Conservation (phyloP, 345 rosid genomes). For the Mangifera indica region DNA sequence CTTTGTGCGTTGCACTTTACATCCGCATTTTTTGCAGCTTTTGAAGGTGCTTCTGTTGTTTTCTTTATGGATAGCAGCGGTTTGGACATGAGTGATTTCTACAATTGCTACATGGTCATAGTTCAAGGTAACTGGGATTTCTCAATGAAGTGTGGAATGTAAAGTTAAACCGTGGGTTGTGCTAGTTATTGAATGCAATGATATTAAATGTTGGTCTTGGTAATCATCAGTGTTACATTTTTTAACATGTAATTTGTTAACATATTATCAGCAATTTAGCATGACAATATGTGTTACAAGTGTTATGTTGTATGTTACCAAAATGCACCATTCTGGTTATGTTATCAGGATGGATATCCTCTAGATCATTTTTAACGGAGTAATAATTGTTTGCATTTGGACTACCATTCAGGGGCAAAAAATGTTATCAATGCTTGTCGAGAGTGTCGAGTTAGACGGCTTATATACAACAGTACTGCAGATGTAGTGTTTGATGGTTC, state of each 20-base stretch:
- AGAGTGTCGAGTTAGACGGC: conserved; percentile 73
- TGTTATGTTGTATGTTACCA: too few species aligned
- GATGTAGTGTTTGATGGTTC: conserved; percentile 87
- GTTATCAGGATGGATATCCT: too few species aligned
- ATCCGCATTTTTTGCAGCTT: conserved; percentile 49
- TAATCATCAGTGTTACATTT: too few species aligned
- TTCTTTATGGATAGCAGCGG: conserved; percentile 62
- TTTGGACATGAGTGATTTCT: conserved; percentile 48
- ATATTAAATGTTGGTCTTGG: too few species aligned
- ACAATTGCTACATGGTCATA: conserved; percentile 55
- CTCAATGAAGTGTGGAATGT: neutral
- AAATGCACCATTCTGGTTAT: too few species aligned
- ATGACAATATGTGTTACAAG: too few species aligned
- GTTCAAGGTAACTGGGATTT: conserved; percentile 64
- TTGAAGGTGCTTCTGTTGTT: conserved; percentile 65
- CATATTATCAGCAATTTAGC: too few species aligned
- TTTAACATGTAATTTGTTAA: too few species aligned
- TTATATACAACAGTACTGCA: conserved; percentile 78
- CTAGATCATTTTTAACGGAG: neutral
- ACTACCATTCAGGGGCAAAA: conserved; percentile 56
- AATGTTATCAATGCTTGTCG: conserved; percentile 77
- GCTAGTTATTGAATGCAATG: too few species aligned
- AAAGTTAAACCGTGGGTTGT: neutral
- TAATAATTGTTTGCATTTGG: neutral
- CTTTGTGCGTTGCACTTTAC: neutral